Conservation (phyloP, 306 rosid species). For the Rubus parviflorus region DNA sequence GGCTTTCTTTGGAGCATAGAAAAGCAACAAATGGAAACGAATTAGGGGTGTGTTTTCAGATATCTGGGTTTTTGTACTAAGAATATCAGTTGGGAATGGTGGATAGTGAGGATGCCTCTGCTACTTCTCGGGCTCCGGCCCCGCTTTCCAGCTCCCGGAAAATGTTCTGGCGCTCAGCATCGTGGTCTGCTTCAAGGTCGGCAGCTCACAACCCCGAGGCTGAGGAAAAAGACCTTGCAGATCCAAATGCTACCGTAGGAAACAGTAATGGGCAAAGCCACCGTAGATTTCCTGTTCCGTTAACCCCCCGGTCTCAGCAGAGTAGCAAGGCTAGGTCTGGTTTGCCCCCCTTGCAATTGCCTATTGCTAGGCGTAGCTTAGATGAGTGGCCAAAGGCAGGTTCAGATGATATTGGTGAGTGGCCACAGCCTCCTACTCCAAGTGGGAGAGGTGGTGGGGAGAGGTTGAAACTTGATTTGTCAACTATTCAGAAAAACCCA, state of each 20-base stretch:
- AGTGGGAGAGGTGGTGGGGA: constrained; percentile 79
- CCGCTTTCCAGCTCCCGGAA: constrained; percentile 57
- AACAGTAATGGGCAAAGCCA: constrained; percentile 41
- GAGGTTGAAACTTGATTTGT: constrained; percentile 94
- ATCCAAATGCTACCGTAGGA: constrained; percentile 47
- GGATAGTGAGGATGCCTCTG: constrained; percentile 69
- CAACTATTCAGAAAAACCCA: constrained; percentile 76
- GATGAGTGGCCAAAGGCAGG: constrained; percentile 99
- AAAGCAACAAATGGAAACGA: constrained; percentile 18
- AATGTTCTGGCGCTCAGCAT: constrained; percentile 86
- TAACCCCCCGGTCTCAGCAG: constrained; percentile 95
- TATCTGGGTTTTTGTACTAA: constrained; percentile 17
- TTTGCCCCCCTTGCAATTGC: constrained; percentile 81
- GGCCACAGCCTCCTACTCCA: constrained; percentile 95
- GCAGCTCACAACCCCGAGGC: constrained; percentile 46
- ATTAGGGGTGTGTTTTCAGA: constrained; percentile 26
- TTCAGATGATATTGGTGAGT: constrained; percentile 95
- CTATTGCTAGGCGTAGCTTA: constrained; percentile 91
- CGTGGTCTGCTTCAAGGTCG: constrained; percentile 86
- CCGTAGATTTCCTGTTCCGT: constrained; percentile 68
- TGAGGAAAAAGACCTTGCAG: constrained; percentile 44
- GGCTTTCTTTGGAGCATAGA: constrained; percentile 17
- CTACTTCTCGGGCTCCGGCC: constrained; percentile 43
- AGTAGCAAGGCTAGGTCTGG: constrained; percentile 78
- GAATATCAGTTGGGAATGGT: constrained; percentile 61